A percentile compares a stretch with the other conserved stretches of the same genome.
Evolutionary conservation across 768 basidiomycete genomes (phyloP).

Genomic region (Strobilomyces echinocephalus): DNA sequence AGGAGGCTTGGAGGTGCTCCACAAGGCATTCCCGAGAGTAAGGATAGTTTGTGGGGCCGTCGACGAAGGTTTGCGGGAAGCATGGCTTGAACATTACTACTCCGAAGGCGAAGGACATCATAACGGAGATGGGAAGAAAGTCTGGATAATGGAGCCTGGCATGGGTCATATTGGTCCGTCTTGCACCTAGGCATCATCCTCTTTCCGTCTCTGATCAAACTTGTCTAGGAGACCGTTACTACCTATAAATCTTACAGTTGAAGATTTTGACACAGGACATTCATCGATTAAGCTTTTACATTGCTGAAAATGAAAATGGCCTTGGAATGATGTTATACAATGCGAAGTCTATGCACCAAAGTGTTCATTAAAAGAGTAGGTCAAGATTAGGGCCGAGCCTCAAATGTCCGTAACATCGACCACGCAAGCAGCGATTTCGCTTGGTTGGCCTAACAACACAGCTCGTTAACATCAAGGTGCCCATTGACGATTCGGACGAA

Average conservation of each 20-base stretch:
- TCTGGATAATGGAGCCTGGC: conserved; percentile 83
- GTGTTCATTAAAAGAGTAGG: conserved; percentile 5
- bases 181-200: not conserved
- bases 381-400: not conserved
- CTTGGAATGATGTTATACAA: conserved; percentile 15
- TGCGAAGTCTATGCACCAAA: conserved; percentile 7
- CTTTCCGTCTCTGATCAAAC: not conserved
- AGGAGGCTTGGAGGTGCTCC: conserved; percentile 74
- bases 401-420: conserved; percentile 1
- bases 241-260: conserved; percentile 24
- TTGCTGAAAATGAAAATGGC: conserved; percentile 9
- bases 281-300: conserved; percentile 2
- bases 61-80: conserved; percentile 72
- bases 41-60: conserved; percentile 81
- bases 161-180: conserved; percentile 80
- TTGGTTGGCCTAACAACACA: conserved; percentile 23
- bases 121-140: conserved; percentile 52
- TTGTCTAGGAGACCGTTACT: conserved; percentile 39
- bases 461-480: not conserved
- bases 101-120: conserved; percentile 40
- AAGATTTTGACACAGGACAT: conserved; percentile 1
- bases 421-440: conserved; percentile 15
- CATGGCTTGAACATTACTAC: conserved; percentile 59
- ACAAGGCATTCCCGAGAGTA: conserved; percentile 80
- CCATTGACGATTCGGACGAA: not conserved